Evolutionary conservation across 2,329 filamentous ascomycete species (phyloP), one percentile per base, ranked within the genome.

Genomic region (Beauveria pseudobassiana): DNA sequence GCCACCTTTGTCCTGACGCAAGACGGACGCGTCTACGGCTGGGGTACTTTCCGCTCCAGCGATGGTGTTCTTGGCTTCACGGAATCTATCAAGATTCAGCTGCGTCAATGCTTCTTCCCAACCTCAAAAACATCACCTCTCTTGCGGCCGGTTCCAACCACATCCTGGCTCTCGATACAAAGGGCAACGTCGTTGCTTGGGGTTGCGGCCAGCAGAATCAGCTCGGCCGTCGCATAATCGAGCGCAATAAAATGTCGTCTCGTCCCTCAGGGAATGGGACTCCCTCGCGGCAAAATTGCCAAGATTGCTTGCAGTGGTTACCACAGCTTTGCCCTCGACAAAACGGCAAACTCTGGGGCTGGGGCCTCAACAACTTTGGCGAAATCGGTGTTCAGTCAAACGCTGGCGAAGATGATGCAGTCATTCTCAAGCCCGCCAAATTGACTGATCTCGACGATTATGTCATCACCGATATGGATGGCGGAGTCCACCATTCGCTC

Each of bases 321-420:
- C 75, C 90, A 96, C 77, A 89, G 87, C 67, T 93, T 96, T 67
- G 90, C 90, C 20, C 80, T 96, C 52, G 85, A 88, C 73, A 81
- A 83, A 82, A 84, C 16, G 89, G 87, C 45, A 80, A 83, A 34
- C 87, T 93, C 38, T 95, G 86, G 75, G 84, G 87, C 0, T 96
- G 91, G 91, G 91, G 92, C 26, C 78, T 93, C 34, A 96, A 96
- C 80, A 92, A 89, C 75, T 96, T 90, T 73, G 89, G 88, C 65
- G 88, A 96, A 76, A 90, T 89, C 18, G 91, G 77, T 5, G 84
- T 89, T 57, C 78, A 79, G 56, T 78, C 82, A 58, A 82, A 89
- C 62, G 78, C 76, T 42, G 73, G 77, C 22, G 72, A 75, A 63
- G 74, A 80, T 20, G 82, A 83, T 30, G 87, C 86, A 59, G 90